Evolutionary conservation across 2,329 filamentous ascomycete species (phyloP).

Genomic region (Colletotrichum higginsianum): DNA sequence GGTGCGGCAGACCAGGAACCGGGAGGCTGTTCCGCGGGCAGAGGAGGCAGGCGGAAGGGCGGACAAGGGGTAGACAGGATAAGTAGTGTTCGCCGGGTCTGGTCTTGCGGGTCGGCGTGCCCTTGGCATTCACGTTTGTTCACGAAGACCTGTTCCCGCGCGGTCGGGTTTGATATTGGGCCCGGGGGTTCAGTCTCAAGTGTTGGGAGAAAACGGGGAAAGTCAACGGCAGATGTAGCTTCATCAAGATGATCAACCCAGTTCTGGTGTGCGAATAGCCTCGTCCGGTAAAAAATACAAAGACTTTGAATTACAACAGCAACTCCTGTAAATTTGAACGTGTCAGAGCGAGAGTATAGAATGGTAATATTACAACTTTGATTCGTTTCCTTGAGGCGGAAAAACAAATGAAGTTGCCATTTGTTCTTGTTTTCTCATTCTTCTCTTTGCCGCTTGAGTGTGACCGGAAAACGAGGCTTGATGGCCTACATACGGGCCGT

Average conservation of each 20-base stretch:
- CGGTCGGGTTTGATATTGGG: background rate
- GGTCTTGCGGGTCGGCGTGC: background rate
- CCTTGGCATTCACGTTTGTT: slow-evolving; percentile 37
- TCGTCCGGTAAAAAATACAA: background rate
- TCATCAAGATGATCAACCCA: no score
- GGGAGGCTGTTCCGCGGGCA: slow-evolving; percentile 6
- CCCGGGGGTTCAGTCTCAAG: background rate
- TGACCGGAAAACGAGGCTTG: background rate
- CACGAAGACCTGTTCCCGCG: slow-evolving; percentile 11
- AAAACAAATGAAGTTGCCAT: slow-evolving; percentile 13
- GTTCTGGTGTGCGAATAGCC: background rate
- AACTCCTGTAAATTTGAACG: slow-evolving; percentile 32
- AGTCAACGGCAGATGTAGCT: background rate
- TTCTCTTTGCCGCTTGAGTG: slow-evolving; percentile 1
- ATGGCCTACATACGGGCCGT: background rate
- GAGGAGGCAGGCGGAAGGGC: background rate
- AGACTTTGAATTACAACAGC: slow-evolving; percentile 13
- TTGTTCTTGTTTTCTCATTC: slow-evolving; percentile 1
- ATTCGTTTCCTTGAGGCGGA: slow-evolving; percentile 11
- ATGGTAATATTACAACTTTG: slow-evolving; percentile 49
- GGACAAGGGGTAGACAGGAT: slow-evolving; percentile 4
- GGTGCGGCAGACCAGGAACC: slow-evolving; percentile 17
- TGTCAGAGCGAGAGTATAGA: slow-evolving; percentile 48
- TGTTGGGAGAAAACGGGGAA: background rate
- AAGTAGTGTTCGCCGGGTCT: background rate